Evolutionary conservation across 805 yeast species (phyloP).

Genomic region (Pichia sporocuriosa): DNA sequence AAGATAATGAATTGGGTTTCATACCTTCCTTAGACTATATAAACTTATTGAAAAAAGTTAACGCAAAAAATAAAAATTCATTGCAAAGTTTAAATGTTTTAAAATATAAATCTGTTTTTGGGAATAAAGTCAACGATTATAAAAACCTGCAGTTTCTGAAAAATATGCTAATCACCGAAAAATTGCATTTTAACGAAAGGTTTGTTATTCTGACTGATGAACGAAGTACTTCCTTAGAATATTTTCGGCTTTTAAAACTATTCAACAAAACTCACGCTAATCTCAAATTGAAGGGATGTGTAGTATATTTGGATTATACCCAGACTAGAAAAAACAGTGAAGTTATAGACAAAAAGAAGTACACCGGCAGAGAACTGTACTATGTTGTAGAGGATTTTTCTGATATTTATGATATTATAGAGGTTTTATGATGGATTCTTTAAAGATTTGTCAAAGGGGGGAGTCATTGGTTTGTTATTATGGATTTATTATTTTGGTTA

Average conservation of each 20-base stretch:
- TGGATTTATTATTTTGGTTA: no score
- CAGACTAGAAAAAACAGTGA: slow-evolving; percentile 1
- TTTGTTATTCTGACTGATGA: slow-evolving; percentile 21
- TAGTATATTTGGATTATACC: slow-evolving; percentile 16
- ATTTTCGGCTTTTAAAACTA: slow-evolving; percentile 20
- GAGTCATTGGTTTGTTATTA: no score
- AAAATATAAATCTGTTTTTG: slow-evolving; percentile 17
- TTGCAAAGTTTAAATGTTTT: slow-evolving; percentile 6
- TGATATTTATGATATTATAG: slow-evolving; percentile 19
- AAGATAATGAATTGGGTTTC: slow-evolving; percentile 20
- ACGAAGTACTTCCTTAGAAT: slow-evolving; percentile 21
- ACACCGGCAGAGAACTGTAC: slow-evolving; percentile 16
- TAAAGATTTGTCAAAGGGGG: no score
- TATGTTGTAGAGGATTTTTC: slow-evolving; percentile 17
- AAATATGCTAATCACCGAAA: slow-evolving; percentile 4
- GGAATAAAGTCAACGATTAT: slow-evolving; percentile 17
- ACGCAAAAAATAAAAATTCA: slow-evolving; percentile 2
- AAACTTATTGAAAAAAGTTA: slow-evolving; percentile 4
- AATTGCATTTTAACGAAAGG: slow-evolving; percentile 9
- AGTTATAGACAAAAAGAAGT: slow-evolving; percentile 1
- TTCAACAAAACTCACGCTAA: slow-evolving; percentile 9
- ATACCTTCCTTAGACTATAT: slow-evolving; percentile 16
- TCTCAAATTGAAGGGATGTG: slow-evolving; percentile 16
- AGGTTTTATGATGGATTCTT: slow-evolving; percentile 13
- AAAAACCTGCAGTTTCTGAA: slow-evolving; percentile 16